phyloP scores from a whole-genome alignment of 805 yeast genomes.

The Yamadazyma ubonensis region DNA sequence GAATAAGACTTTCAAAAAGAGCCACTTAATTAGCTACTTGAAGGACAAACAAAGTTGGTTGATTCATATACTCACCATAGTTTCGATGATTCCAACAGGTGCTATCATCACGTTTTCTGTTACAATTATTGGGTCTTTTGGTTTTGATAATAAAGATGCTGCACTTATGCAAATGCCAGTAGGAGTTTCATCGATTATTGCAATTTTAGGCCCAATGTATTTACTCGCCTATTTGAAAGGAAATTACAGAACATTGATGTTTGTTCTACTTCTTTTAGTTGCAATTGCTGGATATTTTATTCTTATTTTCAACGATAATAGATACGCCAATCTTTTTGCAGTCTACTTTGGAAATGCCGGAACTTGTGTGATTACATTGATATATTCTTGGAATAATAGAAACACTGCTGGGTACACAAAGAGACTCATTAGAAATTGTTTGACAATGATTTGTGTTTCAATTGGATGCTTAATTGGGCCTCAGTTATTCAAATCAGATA shows the following conservation, averaged over 20 bases:
- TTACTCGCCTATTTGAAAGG: slow-evolving; percentile 24
- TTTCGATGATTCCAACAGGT: slow-evolving; percentile 50
- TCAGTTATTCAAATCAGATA: slow-evolving; percentile 56
- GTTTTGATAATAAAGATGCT: slow-evolving; percentile 44
- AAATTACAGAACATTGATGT: slow-evolving; percentile 26
- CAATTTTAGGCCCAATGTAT: slow-evolving; percentile 32
- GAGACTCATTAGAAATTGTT: slow-evolving; percentile 57
- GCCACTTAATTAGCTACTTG: slow-evolving; percentile 40
- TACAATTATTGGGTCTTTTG: slow-evolving; percentile 52
- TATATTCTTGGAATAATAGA: slow-evolving; percentile 61
- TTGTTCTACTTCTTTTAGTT: slow-evolving; percentile 33
- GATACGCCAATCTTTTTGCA: slow-evolving; percentile 48
- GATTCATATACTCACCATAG: slow-evolving; percentile 44
- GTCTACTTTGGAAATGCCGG: slow-evolving; percentile 55
- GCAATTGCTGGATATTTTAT: slow-evolving; percentile 42
- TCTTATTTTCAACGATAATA: slow-evolving; percentile 35
- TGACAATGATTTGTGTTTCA: slow-evolving; percentile 63
- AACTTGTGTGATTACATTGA: slow-evolving; percentile 54
- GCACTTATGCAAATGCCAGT: slow-evolving; percentile 58
- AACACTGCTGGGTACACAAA: slow-evolving; percentile 78
- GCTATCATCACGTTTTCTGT: slow-evolving; percentile 54
- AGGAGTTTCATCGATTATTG: slow-evolving; percentile 46
- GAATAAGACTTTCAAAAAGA: slow-evolving; percentile 43
- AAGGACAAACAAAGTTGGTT: slow-evolving; percentile 51
- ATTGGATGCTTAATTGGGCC: slow-evolving; percentile 68